Evolutionary conservation across 2,329 filamentous ascomycete genomes (phyloP), one percentile per base, ranked within the genome.

Genomic region (Botryotinia calthae): DNA sequence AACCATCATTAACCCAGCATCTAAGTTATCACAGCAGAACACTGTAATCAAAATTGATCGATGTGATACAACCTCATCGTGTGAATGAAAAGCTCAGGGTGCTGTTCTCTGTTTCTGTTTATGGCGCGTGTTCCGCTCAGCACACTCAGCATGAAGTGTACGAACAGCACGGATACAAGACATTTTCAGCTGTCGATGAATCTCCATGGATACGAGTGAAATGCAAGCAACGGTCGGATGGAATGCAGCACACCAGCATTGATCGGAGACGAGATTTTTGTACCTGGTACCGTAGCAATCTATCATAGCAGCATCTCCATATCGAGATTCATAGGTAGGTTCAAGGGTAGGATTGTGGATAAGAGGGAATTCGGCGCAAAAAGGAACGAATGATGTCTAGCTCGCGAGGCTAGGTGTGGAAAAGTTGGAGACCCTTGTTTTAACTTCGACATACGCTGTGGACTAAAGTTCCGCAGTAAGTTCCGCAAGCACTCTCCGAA

Each of bases 41-140:
- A 25, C 22, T 31, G 58, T 46, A 64, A 46, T 34, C 42, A 46
- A 64, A 46, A 25, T 64, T 34, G 62, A 64, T 46, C 34, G 42
- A 46, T 46, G 42, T 64, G 28, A n/a, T 22, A 37, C 46, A 37
- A 34, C 31, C 63, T 51, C 63, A 28, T 42, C 44, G 54, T 71
- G 34, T 64, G 56, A 63, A 64, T 25, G 42, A 25, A 62, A 14
- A 28, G 6, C 63, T 48, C 44, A 65, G 63, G 63, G 44, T 65
- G 48, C 25, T 61, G 25, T 25, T 16, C 37, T 61, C 14, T 40
- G 58, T 61, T 34, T 62, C 59, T 62, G 59, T n/a, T 62, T n/a
- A n/a, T 40, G 59, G 59, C 59, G 59, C 59, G 59, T n/a, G 25
- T n/a, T 62, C 59, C 59, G 59, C 59, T 62, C 59, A 62, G 59